Evolutionary conservation across 2,329 filamentous ascomycete genomes (phyloP).

Genomic region (Triangularia setosa): DNA sequence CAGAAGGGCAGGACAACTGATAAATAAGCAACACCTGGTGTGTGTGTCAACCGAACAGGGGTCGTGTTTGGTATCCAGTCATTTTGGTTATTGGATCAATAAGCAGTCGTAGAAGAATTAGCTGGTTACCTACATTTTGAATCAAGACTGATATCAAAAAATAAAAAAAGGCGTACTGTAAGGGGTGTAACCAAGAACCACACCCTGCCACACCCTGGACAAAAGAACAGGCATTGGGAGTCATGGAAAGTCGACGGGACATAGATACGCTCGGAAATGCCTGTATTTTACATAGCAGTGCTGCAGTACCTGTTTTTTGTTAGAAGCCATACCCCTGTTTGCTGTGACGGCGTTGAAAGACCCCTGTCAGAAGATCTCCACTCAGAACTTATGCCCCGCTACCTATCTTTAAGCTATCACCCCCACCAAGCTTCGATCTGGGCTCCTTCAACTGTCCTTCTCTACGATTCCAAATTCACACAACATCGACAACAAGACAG

Average conservation of each 20-base stretch:
- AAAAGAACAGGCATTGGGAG: no score
- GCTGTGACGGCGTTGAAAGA: neutral
- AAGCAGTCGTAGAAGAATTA: neutral
- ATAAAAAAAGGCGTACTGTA: no score
- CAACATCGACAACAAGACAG: neutral
- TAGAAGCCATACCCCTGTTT: neutral
- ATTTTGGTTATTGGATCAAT: neutral
- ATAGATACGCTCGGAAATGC: no score
- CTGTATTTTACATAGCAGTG: no score
- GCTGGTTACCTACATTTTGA: neutral
- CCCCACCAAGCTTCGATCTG: neutral
- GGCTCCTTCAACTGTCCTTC: neutral
- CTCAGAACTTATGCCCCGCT: neutral
- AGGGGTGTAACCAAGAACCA: no score
- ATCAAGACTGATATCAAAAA: no score
- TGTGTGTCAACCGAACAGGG: neutral
- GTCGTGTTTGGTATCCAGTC: neutral
- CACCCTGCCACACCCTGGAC: no score
- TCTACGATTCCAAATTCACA: neutral
- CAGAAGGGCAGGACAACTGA: neutral
- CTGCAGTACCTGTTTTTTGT: no score
- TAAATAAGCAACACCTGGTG: neutral
- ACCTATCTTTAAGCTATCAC: neutral
- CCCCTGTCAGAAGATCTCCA: neutral
- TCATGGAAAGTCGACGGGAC: no score